phyloP scores from a whole-genome alignment of 495 filamentous ascomycete species.

The Articulospora tetracladia region DNA sequence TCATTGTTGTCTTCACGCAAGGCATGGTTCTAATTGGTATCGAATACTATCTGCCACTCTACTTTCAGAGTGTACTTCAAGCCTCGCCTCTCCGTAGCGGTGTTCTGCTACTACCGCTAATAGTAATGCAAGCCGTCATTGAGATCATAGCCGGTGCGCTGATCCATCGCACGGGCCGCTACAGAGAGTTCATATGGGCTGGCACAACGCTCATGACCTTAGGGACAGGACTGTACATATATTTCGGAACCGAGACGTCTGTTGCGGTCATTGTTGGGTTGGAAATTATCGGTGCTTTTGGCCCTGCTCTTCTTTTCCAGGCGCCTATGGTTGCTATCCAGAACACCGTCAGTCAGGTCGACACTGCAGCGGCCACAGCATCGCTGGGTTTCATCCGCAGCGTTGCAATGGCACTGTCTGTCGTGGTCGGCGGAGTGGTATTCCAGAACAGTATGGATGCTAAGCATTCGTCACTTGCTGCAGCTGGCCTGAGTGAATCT shows the following conservation, averaged over 20 bases:
- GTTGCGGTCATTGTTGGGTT: constrained; percentile 50
- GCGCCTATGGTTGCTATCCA: constrained; percentile 74
- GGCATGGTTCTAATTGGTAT: constrained; percentile 28
- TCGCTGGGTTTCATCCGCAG: constrained; percentile 60
- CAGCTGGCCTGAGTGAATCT: constrained; percentile 19
- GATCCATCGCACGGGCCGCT: constrained; percentile 59
- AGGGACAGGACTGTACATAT: constrained; percentile 54
- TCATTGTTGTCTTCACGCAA: constrained; percentile 54
- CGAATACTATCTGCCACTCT: constrained; percentile 70
- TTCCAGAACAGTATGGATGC: constrained; percentile 52
- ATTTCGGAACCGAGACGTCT: constrained; percentile 38
- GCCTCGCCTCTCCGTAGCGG: constrained; percentile 58
- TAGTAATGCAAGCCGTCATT: constrained; percentile 44
- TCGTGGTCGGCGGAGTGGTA: constrained; percentile 65
- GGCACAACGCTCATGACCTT: constrained; percentile 49
- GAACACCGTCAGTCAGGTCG: constrained; percentile 52
- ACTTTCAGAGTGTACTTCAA: constrained; percentile 70
- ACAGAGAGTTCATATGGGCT: constrained; percentile 49
- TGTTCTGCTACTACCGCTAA: constrained; percentile 60
- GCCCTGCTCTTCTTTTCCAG: constrained; percentile 54
- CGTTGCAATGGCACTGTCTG: constrained; percentile 55
- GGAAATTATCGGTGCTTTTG: constrained; percentile 44
- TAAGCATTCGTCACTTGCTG: constrained; percentile 4
- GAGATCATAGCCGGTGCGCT: constrained; percentile 47
- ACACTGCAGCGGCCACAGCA: constrained; percentile 63